phyloP scores from a whole-genome alignment of 345 rosid genomes.

The Nasturtium officinale region DNA sequence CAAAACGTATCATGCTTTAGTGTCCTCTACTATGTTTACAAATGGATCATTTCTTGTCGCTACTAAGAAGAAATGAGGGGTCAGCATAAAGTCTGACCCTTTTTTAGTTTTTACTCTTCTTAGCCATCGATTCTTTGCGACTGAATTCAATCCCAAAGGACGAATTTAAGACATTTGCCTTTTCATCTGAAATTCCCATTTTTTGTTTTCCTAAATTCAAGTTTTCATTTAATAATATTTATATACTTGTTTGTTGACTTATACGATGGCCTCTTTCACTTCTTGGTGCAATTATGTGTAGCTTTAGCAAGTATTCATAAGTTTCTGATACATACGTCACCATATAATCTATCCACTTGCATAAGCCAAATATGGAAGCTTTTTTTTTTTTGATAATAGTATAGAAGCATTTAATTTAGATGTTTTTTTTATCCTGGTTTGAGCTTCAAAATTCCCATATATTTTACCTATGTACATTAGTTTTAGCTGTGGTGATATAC shows the following conservation, averaged over 20 bases:
- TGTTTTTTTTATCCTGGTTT: neutral
- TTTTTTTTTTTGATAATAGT: neutral
- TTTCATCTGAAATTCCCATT: slow-evolving; percentile 46
- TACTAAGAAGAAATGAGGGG: slow-evolving; percentile 14
- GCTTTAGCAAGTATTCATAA: slow-evolving; percentile 17
- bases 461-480: neutral
- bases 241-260: neutral
- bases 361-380: neutral
- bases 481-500: no score
- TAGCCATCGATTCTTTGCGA: slow-evolving; percentile 42
- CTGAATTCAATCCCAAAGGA: slow-evolving; percentile 45
- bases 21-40: slow-evolving; percentile 24
- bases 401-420: neutral
- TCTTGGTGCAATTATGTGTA: slow-evolving; percentile 16
- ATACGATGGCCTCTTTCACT: slow-evolving; percentile 23
- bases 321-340: slow-evolving; percentile 7
- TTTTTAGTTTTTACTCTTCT: slow-evolving; percentile 24
- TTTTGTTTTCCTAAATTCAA: neutral
- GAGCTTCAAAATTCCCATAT: neutral
- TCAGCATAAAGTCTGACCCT: slow-evolving; percentile 54
- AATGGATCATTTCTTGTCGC: slow-evolving; percentile 12
- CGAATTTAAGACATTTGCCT: slow-evolving; percentile 50
- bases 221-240: neutral
- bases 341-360: slow-evolving; percentile 19
- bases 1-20: neutral